Conservation (phyloP, 129 eudicot species). For the Pittosporum tobira region DNA sequence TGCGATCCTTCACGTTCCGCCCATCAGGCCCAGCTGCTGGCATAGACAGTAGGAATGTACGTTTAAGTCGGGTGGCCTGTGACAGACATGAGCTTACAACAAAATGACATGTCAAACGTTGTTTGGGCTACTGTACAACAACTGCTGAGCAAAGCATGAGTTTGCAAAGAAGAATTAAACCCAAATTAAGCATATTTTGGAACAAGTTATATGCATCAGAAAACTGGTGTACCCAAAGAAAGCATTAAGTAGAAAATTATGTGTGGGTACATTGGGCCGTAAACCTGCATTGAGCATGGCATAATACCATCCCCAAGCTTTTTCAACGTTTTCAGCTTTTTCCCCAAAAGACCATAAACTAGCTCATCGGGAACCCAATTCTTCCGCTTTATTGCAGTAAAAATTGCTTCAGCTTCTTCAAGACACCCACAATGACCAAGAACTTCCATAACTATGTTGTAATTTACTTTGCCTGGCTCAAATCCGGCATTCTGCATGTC, state of each 20-base stretch:
- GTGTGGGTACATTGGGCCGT: constrained; percentile 88
- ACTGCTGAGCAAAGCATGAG: constrained; percentile 81
- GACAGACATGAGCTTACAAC: constrained; percentile 75
- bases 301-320: constrained; percentile 87
- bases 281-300: constrained; percentile 87
- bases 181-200: constrained; percentile 64
- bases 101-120: constrained; percentile 62
- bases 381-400: constrained; percentile 71
- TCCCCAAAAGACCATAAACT: constrained; percentile 97
- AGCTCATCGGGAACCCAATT: constrained; percentile 98
- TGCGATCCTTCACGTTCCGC: constrained; percentile 74
- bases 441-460: constrained; percentile 95
- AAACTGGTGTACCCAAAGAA: constrained; percentile 80
- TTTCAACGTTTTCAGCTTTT: constrained; percentile 73
- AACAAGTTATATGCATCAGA: constrained; percentile 74
- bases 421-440: constrained; percentile 94
- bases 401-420: constrained; percentile 89
- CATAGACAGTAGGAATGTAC: constrained; percentile 66
- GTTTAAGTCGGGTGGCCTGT: constrained; percentile 94
- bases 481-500: constrained; percentile 83
- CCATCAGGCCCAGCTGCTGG: constrained; percentile 96
- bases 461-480: constrained; percentile 92
- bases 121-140: constrained; percentile 94
- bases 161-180: constrained; percentile 78
- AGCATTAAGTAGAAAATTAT: constrained; percentile 86